Conservation (phyloP, 2,329 filamentous ascomycete genomes). For the Talaromyces sp. region DNA sequence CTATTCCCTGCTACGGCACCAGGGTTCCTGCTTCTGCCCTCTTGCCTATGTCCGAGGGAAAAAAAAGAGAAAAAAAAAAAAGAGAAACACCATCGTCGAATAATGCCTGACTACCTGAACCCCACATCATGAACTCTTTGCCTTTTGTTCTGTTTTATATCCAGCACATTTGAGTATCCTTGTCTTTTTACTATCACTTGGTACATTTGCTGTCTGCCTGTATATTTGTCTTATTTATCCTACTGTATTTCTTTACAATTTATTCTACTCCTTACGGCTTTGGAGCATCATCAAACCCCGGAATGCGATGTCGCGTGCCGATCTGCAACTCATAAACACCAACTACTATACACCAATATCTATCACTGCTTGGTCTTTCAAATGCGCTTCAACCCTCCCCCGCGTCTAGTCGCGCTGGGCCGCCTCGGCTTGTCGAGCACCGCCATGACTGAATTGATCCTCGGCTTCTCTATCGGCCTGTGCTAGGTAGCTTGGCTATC, state of each 20-base stretch:
- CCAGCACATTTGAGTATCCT: no score
- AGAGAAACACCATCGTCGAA: not conserved
- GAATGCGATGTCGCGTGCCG: not conserved
- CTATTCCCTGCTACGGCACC: not conserved
- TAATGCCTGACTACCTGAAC: not conserved
- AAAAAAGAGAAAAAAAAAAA: not conserved
- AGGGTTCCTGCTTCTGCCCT: not conserved
- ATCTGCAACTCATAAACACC: not conserved
- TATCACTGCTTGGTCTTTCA: not conserved
- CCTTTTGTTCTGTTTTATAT: not conserved
- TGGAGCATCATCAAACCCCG: not conserved
- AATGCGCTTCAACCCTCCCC: not conserved
- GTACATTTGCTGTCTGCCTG: not conserved
- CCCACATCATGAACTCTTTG: not conserved
- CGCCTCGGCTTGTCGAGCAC: not conserved
- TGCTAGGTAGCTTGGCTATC: not conserved
- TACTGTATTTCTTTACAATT: not conserved
- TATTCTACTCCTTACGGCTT: not conserved
- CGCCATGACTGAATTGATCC: not conserved
- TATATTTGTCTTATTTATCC: not conserved
- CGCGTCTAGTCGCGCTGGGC: not conserved
- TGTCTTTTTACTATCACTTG: not conserved
- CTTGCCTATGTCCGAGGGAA: not conserved
- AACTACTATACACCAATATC: not conserved
- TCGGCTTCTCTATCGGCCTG: not conserved